Evolutionary conservation across 345 rosid species (phyloP), one percentile per base, ranked within the genome.

Genomic region (Cardamine resedifolia): DNA sequence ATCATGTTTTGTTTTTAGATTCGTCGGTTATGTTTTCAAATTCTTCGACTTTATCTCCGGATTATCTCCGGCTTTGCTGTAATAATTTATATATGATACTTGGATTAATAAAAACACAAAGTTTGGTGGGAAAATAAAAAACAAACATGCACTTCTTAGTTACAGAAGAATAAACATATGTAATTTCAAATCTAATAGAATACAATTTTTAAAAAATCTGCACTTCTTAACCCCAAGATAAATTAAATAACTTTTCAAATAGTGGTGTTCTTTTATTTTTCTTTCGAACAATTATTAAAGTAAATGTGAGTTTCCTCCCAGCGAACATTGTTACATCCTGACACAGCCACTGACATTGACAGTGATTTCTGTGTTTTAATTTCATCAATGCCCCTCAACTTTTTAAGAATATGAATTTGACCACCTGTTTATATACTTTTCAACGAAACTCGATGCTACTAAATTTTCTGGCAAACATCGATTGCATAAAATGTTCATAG

Each of bases 321-420:
- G 64, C 71, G 76, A 75, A 75, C 82, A 58, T 74, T 58, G 82
- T 72, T 39, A 69, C 52, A 38, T n/a, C 34, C 71, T 55, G 80
- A 74, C 78, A 74, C 58, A 26, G 7, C 38, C 43, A 59, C 81
- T 53, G 81, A 68, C 74, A 57, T 36, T 56, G 81, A 78, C 72
- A 81, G 70, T 72, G 77, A 66, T 58, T 24, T 45, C 20, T 55
- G 5, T 70, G 51, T 34, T 27, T 27, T 48, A 47, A 45, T 64
- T 64, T 70, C 44, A 63, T 38, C 50, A 62, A 5, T 20, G 28
- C 75, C 71, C 71, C 38, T 38, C 2, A 15, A 8, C 5, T 64
- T 76, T 11, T 21, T 30, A 27, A 63, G 5, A 34, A 36, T 57
- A 57, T 34, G 27, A 44, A 20, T 34, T 57, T 76, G 10, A 64